A percentile compares a stretch with the other conserved stretches of the same genome.
phyloP scores from a whole-genome alignment of 495 filamentous ascomycete genomes.

The Podospora bellae-mahoneyi region DNA sequence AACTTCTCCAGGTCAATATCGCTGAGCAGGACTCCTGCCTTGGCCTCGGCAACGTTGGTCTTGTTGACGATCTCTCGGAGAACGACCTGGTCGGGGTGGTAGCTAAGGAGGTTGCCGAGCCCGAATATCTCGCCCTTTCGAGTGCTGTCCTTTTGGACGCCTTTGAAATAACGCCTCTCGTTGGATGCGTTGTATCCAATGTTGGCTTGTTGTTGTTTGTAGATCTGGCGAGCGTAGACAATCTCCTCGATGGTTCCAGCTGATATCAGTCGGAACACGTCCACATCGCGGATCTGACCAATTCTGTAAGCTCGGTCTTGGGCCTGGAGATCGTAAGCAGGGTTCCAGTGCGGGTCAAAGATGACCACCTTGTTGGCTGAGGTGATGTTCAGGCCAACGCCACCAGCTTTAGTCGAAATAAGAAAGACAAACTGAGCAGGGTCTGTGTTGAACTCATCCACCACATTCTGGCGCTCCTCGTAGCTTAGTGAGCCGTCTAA shows the following conservation, averaged over 20 bases:
- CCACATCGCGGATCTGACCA: slow-evolving; percentile 87
- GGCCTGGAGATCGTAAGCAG: slow-evolving; percentile 87
- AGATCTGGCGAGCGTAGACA: slow-evolving; percentile 94
- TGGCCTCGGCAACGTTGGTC: slow-evolving; percentile 92
- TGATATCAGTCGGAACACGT: slow-evolving; percentile 92
- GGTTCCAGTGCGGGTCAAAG: slow-evolving; percentile 98
- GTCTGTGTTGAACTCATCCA: slow-evolving; percentile 91
- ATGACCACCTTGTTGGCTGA: slow-evolving; percentile 98
- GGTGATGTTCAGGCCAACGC: slow-evolving; percentile 87
- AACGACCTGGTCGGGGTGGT: slow-evolving; percentile 72
- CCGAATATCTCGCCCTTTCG: slow-evolving; percentile 93
- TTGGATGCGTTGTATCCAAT: slow-evolving; percentile 92
- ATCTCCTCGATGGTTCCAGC: slow-evolving; percentile 96
- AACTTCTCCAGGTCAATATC: slow-evolving; percentile 66
- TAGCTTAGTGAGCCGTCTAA: slow-evolving; percentile 86
- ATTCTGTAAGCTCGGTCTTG: slow-evolving; percentile 97
- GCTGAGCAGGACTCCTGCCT: slow-evolving; percentile 74
- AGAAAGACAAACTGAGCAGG: slow-evolving; percentile 89
- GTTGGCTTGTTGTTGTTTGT: slow-evolving; percentile 98
- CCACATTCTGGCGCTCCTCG: slow-evolving; percentile 73
- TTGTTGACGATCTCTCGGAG: slow-evolving; percentile 94
- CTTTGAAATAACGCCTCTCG: slow-evolving; percentile 93
- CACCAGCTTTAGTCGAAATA: slow-evolving; percentile 90
- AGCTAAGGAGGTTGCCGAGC: slow-evolving; percentile 79
- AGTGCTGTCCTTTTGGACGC: slow-evolving; percentile 77